A percentile compares a stretch with the other conserved stretches of the same genome.
These are phyloP conservation scores for Hirsutella minnesotensis DNA, from an alignment of 2,329 filamentous ascomycete species.

Conservation along the genomic window DNA sequence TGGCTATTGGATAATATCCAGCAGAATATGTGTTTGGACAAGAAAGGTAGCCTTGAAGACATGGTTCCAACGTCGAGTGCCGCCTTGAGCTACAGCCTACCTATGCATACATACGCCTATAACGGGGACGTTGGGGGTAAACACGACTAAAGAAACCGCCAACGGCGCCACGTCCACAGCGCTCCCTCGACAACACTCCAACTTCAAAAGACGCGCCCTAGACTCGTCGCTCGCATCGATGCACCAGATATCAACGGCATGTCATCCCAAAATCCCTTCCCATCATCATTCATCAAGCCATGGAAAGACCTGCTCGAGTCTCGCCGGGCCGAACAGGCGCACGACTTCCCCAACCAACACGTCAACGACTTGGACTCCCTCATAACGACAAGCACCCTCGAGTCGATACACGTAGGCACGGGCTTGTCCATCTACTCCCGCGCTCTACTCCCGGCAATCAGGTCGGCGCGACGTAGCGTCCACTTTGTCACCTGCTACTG, in stretches of 20 bases:
- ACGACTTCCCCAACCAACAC: constrained; percentile 38
- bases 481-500: constrained; percentile 77
- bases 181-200: too few relatives aligned
- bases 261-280: constrained; percentile 15
- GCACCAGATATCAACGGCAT: too few relatives aligned
- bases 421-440: constrained; percentile 43
- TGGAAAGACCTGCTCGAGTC: constrained; percentile 22
- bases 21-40: too few relatives aligned
- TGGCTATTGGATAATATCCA: too few relatives aligned
- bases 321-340: constrained; percentile 19
- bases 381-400: constrained; percentile 33
- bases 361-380: constrained; percentile 30
- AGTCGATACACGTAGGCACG: constrained; percentile 42
- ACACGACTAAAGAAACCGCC: too few relatives aligned
- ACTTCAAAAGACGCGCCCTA: not conserved
- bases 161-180: too few relatives aligned
- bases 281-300: constrained; percentile 23
- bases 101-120: too few relatives aligned
- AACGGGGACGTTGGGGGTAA: too few relatives aligned
- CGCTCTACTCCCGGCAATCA: constrained; percentile 48
- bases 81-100: too few relatives aligned
- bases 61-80: too few relatives aligned
- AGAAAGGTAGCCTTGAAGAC: too few relatives aligned
- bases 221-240: not conserved
- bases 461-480: constrained; percentile 49